Evolutionary conservation across 768 basidiomycete species (phyloP), one percentile per base, ranked within the genome.

Genomic region (Suillus decipiens): DNA sequence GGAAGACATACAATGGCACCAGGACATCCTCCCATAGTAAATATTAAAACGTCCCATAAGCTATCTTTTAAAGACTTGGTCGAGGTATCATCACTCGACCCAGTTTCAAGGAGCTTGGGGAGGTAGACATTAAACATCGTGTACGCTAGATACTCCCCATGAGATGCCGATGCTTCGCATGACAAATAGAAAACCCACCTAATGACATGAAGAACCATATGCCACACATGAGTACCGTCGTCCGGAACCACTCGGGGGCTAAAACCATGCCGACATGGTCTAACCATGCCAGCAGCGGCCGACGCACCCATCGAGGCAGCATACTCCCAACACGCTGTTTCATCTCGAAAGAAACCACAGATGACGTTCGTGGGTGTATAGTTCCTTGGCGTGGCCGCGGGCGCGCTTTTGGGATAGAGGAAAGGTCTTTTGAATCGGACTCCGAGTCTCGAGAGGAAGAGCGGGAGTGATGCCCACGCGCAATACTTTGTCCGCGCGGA

Each of bases 71-170:
- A 72, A 1, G 82, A 79, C 69, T 84, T 84, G 1, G 80, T 71
- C 14, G 70, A 66, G 15, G 62, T 62, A 15, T 70, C 63, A 6
- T 66, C 63, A 2, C 70, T 67, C 5, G 64, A 63, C 2, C 65
- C 64, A 33, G 84, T 83, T 76, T 96, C 95, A 42, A 96, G 77
- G 12, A 95, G 78, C 70, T 93, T 96, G 0, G 95, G 95, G 22
- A 95, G 82, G 71, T 86, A 96, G 33, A 95, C 92, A 71, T 96
- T 96, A 76, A 96, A 96, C 88, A 96, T 94, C 2, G 92, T 95
- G 69, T 88, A 94, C 0, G 86, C 90, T 92, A 15, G 51, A 19
- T n/a, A 24, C 34, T 31, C 43, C n/a, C 48, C 53, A 60, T 43
- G 36, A 56, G 8, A 9, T 14, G 17, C 36, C 15, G 36, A 24